Conservation (phyloP, 176 grass and related monocot genomes). For the Hordeum marinum region DNA sequence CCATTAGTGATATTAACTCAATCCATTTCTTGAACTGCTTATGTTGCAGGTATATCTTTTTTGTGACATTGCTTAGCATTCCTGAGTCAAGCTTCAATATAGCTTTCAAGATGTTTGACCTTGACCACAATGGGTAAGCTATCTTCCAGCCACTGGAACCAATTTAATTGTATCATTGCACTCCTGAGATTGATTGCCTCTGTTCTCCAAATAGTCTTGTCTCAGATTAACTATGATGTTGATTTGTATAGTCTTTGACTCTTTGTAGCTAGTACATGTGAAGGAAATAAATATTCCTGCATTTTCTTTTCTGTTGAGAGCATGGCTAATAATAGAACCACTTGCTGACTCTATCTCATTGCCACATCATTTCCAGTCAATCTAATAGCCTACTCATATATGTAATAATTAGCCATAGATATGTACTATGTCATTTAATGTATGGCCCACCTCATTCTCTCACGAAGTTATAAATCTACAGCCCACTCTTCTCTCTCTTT, state of each 20-base stretch:
- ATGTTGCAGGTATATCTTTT: slow-evolving; percentile 86
- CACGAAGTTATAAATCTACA: neutral
- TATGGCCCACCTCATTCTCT: neutral
- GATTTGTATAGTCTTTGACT: neutral
- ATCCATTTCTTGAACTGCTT: slow-evolving; percentile 16
- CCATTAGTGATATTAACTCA: neutral
- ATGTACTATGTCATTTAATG: neutral
- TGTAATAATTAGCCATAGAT: neutral
- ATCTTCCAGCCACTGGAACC: neutral
- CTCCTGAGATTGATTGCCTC: neutral
- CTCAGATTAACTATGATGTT: neutral
- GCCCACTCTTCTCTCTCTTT: neutral
- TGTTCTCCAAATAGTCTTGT: neutral
- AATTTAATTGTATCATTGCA: neutral
- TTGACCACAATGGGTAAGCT: slow-evolving; percentile 76
- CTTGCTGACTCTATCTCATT: neutral
- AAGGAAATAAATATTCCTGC: neutral
- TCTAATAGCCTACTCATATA: neutral
- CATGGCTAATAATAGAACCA: neutral
- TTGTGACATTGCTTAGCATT: slow-evolving; percentile 95
- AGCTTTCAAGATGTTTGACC: slow-evolving; percentile 99
- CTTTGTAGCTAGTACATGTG: neutral
- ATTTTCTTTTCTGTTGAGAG: slow-evolving; percentile 3
- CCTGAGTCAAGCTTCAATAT: slow-evolving; percentile 90
- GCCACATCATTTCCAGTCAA: neutral